Evolutionary conservation across 1,139 yeast genomes (phyloP).

Genomic region (Pichia sp.): DNA sequence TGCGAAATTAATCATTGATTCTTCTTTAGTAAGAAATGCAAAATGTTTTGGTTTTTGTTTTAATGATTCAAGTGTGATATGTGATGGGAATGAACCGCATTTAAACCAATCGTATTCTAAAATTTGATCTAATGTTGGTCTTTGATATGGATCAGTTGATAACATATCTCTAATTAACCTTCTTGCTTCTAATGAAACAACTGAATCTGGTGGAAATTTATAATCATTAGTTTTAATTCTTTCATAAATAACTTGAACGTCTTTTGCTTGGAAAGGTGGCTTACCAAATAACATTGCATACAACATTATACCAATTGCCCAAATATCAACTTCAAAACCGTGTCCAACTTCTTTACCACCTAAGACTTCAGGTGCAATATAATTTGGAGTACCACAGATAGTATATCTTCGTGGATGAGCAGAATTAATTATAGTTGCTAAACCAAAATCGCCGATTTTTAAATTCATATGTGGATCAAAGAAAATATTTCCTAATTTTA

Average conservation of each 20-base stretch:
- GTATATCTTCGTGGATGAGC: slow-evolving; percentile 76
- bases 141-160: slow-evolving; percentile 67
- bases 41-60: slow-evolving; percentile 53
- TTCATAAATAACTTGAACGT: slow-evolving; percentile 88
- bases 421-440: slow-evolving; percentile 75
- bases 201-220: slow-evolving; percentile 64
- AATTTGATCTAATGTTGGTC: slow-evolving; percentile 78
- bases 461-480: slow-evolving; percentile 88
- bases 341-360: slow-evolving; percentile 87
- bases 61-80: slow-evolving; percentile 57
- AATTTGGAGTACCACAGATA: slow-evolving; percentile 96
- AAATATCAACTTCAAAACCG: slow-evolving; percentile 87
- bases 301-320: slow-evolving; percentile 97
- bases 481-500: slow-evolving; percentile 90
- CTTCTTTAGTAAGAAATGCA: slow-evolving; percentile 47
- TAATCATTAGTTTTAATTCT: slow-evolving; percentile 82
- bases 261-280: slow-evolving; percentile 96
- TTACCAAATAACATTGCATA: slow-evolving; percentile 86
- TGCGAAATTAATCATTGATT: slow-evolving; percentile 65
- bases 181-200: slow-evolving; percentile 66
- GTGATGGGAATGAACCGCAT: slow-evolving; percentile 71
- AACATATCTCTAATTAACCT: slow-evolving; percentile 65
- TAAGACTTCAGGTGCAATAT: slow-evolving; percentile 94
- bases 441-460: slow-evolving; percentile 94
- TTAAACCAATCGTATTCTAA: slow-evolving; percentile 79